Evolutionary conservation across 257 asterid genomes (phyloP).

Genomic region (Nyctanthes arbortristis): DNA sequence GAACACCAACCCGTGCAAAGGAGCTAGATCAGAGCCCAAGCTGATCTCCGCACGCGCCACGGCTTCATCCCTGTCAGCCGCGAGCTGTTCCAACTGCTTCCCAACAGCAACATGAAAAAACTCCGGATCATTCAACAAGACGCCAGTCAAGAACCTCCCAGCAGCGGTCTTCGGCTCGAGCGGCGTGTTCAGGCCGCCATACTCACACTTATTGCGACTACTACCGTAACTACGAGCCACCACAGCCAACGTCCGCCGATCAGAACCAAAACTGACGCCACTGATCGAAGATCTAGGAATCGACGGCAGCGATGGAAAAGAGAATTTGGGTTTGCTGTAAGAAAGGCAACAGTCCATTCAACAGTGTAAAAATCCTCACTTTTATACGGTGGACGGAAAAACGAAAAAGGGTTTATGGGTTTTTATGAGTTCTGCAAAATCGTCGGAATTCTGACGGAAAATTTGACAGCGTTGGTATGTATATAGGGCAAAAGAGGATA

Average conservation of each 20-base stretch:
- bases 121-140: conserved; percentile 57
- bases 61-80: conserved; percentile 55
- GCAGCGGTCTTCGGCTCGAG: conserved; percentile 66
- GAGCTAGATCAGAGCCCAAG: conserved; percentile 68
- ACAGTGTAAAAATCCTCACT: conserved; percentile 5
- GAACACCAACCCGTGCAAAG: conserved; percentile 68
- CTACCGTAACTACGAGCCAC: conserved; percentile 23
- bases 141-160: conserved; percentile 58
- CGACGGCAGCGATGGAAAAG: conserved; percentile 32
- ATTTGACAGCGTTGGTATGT: background rate
- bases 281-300: conserved; percentile 25
- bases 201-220: conserved; percentile 41
- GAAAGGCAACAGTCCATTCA: conserved; percentile 73
- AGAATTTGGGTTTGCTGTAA: conserved; percentile 26
- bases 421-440: background rate
- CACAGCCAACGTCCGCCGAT: conserved; percentile 32
- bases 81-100: conserved; percentile 58
- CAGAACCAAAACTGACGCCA: conserved; percentile 1
- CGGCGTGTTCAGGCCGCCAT: conserved; percentile 68
- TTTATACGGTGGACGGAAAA: no score
- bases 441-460: background rate
- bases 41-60: conserved; percentile 56
- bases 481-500: background rate
- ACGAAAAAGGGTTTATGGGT: background rate
- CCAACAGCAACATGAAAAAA: conserved; percentile 49